Base-by-base conservation (phyloP, 2,329 filamentous ascomycete genomes). In the Clonostachys sp. region DNA sequence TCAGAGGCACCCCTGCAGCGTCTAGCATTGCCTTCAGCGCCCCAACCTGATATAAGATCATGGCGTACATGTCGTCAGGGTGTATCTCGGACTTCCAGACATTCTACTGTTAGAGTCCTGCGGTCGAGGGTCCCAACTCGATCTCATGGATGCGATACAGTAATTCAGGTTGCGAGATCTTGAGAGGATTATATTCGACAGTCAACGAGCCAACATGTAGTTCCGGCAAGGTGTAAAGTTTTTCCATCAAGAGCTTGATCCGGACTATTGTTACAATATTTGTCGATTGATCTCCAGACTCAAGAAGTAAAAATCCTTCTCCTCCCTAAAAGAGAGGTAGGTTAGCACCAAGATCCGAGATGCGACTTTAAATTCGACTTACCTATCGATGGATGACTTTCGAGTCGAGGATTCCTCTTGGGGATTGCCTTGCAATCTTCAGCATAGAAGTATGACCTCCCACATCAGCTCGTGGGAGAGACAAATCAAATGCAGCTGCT, bases 211-310 rank as follows among this genome's bases (percentile, higher is more conserved):
- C 50, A 34, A 55, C 48, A 44, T 54, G 53, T 34, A 50, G 47
- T 12, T n/a, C 12, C 10, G n/a, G 16, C 9, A 49, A 50, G 1
- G 42, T n/a, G 16, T 16, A 14, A n/a, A 54, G 41, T 30, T 52
- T 48, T 13, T 50, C 47, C 4, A 53, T 47, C 5, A 56, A 47
- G 33, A 50, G 45, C 14, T 49, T 47, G 7, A 55, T 52, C 7
- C 54, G 52, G 2, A 50, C 48, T 67, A 58, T 81, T 71, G 57
- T 82, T 80, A 48, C 45, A 6, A 83, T 63, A 50, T 83, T 71
- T 50, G 80, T 79, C 2, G 67, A 61, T 16, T 78, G 77, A 35
- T 76, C 63, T 18, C 79, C 79, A 49, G 81, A 83, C 50, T 83
- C 79, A 13, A 83, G 66, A 8, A 84, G 62, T 3, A 83, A 53